These are phyloP conservation scores for Paracamarosporium sp. DNA, from an alignment of 2,329 filamentous ascomycete species.

Conservation along the genomic window DNA sequence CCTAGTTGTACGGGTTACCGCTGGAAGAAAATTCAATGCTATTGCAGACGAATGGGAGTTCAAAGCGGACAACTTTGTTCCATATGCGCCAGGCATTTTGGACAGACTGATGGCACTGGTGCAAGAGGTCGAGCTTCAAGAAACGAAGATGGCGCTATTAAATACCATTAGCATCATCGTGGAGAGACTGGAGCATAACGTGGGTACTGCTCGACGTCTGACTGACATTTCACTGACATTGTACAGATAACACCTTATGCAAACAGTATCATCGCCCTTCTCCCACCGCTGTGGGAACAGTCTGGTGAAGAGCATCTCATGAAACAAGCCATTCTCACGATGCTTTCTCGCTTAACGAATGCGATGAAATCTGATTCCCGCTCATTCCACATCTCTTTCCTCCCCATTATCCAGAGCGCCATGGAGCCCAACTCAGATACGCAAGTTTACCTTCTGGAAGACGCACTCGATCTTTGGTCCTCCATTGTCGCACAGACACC, in stretches of 20 bases:
- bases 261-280: constrained; percentile 79
- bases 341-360: constrained; percentile 83
- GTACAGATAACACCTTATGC: constrained; percentile 67
- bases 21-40: constrained; percentile 81
- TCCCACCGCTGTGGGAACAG: constrained; percentile 84
- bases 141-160: constrained; percentile 89
- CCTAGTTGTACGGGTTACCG: constrained; percentile 88
- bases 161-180: constrained; percentile 86
- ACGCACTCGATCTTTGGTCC: constrained; percentile 88
- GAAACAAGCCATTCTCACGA: constrained; percentile 89
- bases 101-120: constrained; percentile 78
- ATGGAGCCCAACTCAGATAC: constrained; percentile 72
- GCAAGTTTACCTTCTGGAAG: constrained; percentile 81
- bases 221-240: constrained; percentile 10
- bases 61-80: constrained; percentile 73
- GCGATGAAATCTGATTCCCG: constrained; percentile 81
- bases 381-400: constrained; percentile 78
- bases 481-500: constrained; percentile 72
- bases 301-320: constrained; percentile 88
- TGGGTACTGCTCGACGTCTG: constrained; percentile 36
- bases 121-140: constrained; percentile 77
- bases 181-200: constrained; percentile 78
- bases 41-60: constrained; percentile 89
- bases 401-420: constrained; percentile 82
- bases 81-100: constrained; percentile 77